Conservation (phyloP, 2,329 filamentous ascomycete genomes). For the Gaeumannomyces sp. region DNA sequence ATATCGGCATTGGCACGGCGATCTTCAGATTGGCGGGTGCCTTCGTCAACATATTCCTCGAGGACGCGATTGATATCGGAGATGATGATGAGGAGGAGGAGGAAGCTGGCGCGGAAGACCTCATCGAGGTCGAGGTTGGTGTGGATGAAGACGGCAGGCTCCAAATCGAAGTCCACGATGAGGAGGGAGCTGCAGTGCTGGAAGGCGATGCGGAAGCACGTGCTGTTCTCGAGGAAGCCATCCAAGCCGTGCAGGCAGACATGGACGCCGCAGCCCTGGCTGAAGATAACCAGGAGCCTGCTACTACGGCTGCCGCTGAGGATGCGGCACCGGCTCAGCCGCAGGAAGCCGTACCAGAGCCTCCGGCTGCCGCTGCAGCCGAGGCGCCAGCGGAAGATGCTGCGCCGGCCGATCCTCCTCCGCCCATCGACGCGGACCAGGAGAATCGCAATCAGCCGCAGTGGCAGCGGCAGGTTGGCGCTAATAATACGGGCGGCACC, state of each 20-base stretch:
- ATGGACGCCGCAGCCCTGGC: background rate
- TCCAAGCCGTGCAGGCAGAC: background rate
- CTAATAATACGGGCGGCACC: constrained; percentile 2
- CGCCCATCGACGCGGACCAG: constrained; percentile 7
- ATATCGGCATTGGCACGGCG: constrained; percentile 17
- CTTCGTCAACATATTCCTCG: constrained; percentile 17
- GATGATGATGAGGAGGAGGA: constrained; percentile 28
- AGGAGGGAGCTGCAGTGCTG: constrained; percentile 1
- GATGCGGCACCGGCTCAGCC: constrained; percentile 8
- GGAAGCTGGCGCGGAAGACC: constrained; percentile 26
- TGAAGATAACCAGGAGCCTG: constrained; percentile 4
- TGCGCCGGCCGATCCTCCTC: constrained; percentile 11
- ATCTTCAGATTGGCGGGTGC: constrained; percentile 19
- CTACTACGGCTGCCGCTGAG: constrained; percentile 9
- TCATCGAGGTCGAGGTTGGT: constrained; percentile 17
- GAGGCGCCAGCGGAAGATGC: background rate
- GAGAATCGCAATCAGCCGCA: constrained; percentile 11
- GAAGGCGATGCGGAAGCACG: background rate
- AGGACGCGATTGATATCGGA: constrained; percentile 15
- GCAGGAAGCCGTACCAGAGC: background rate
- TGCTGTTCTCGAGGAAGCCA: background rate
- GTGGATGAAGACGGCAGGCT: constrained; percentile 28
- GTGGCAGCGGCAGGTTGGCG: constrained; percentile 15
- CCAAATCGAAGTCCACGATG: constrained; percentile 5
- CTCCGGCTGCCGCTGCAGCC: background rate